Base-by-base conservation (phyloP, 1,284 basidiomycete species). In the Farysia itapuensis region DNA sequence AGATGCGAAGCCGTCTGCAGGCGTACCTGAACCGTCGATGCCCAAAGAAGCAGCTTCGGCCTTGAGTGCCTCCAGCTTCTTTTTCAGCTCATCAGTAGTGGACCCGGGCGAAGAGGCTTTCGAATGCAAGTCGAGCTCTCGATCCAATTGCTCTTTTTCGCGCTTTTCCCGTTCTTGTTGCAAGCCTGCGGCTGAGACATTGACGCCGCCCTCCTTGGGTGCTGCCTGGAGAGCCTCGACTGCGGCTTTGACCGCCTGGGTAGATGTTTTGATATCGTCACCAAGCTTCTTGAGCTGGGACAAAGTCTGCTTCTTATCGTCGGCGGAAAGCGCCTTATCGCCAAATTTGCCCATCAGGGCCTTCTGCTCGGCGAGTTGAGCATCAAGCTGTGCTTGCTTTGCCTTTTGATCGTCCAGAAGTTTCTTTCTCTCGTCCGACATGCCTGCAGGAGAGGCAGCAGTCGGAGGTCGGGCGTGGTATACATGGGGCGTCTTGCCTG, bases 321-420 rank as follows among this genome's bases (percentile, higher is more conserved):
- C 81, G 29, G 85, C 82, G 0, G 82, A 74, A 14, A 85, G 81
- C 6, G 85, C 84, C 16, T 82, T 82, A 18, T 79, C 78, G 12
- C 92, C 79, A 33, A 85, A 84, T 18, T 70, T 73, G 40, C 82
- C 83, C 83, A 95, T 87, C 37, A 95, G 80, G 5, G 84, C 81
- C 78, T 94, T 95, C 78, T 94, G 92, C 79, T 94, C 90, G 0
- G 86, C 83, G 58, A 95, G 89, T 72, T 89, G 85, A 65, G 86
- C 83, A 64, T 95, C 89, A 18, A 92, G 80, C 36, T 86, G 80
- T 44, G 85, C 82, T 70, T 89, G 86, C 72, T 87, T 86, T 22
- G 84, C 85, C 23, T 71, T 72, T 21, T 59, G 71, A 59, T 79
- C 78, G 32, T 79, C 72, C 42, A 78, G 81, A 12, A 88, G 64